Evolutionary conservation across 495 filamentous ascomycete species (phyloP).

Genomic region (Aspergillus baeticus): DNA sequence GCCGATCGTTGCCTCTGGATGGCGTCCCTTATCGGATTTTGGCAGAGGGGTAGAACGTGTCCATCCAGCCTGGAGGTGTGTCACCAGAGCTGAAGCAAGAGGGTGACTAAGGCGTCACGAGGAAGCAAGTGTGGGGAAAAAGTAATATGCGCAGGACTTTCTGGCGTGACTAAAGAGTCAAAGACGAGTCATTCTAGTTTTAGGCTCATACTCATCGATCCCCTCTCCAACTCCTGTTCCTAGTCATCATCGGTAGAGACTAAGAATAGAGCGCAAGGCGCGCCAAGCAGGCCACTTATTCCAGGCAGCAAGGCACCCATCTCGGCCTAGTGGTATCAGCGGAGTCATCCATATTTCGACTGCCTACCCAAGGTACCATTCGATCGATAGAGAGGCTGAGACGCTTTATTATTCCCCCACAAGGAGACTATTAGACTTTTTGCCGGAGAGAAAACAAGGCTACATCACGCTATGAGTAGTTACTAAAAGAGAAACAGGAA

Average conservation of each 20-base stretch:
- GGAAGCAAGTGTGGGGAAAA: not conserved
- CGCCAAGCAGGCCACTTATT: not conserved
- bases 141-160: not conserved
- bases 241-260: not conserved
- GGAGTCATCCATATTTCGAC: no score
- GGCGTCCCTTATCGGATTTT: conserved; percentile 11
- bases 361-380: no score
- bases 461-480: no score
- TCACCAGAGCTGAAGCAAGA: not conserved
- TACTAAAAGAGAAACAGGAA: no score
- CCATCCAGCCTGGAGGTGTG: not conserved
- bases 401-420: no score
- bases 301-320: conserved; percentile 4
- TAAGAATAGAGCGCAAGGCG: conserved; percentile 1
- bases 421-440: no score
- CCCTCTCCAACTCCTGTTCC: not conserved
- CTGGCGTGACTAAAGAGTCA: not conserved
- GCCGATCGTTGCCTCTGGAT: conserved; percentile 13
- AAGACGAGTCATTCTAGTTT: not conserved
- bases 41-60: not conserved
- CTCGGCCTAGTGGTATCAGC: not conserved
- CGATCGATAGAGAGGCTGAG: no score
- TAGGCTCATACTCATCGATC: not conserved
- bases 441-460: no score
- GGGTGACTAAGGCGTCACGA: conserved; percentile 10